Evolutionary conservation across 495 filamentous ascomycete genomes (phyloP).

Genomic region (Penicillium soppii): DNA sequence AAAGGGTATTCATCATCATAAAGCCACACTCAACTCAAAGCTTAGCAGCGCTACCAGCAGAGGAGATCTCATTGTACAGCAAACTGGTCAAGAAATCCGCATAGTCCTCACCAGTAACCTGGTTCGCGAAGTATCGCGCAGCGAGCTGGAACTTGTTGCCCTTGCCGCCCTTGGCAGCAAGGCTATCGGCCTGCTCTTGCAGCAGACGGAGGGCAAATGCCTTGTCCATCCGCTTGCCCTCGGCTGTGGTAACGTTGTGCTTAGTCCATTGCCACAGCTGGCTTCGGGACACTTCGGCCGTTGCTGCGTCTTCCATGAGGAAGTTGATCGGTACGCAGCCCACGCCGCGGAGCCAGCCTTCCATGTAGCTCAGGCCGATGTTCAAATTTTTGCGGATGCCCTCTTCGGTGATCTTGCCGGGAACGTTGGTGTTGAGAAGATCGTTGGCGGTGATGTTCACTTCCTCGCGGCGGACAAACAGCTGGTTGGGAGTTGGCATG

Average conservation of each 20-base stretch:
- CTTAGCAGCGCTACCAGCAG: slow-evolving; percentile 78
- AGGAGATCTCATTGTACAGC: slow-evolving; percentile 95
- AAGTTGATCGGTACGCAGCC: slow-evolving; percentile 98
- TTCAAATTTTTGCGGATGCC: slow-evolving; percentile 98
- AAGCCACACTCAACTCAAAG: slow-evolving; percentile 50
- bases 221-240: slow-evolving; percentile 94
- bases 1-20: slow-evolving; percentile 35
- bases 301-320: slow-evolving; percentile 99
- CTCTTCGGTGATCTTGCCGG: slow-evolving; percentile 88
- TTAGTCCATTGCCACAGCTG: slow-evolving; percentile 96
- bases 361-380: slow-evolving; percentile 97
- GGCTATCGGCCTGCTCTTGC: slow-evolving; percentile 77
- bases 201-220: slow-evolving; percentile 82
- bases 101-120: slow-evolving; percentile 96
- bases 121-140: slow-evolving; percentile 84
- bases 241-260: slow-evolving; percentile 80
- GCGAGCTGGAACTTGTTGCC: slow-evolving; percentile 92
- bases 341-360: slow-evolving; percentile 92
- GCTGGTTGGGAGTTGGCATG: slow-evolving; percentile 99
- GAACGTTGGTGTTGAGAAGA: slow-evolving; percentile 97
- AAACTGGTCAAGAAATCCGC: slow-evolving; percentile 95
- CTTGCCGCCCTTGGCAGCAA: slow-evolving; percentile 73
- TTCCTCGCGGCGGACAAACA: slow-evolving; percentile 87
- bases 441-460: slow-evolving; percentile 85
- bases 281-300: slow-evolving; percentile 87